Conservation (phyloP, 1,284 basidiomycete genomes). For the Peniophora sp. region DNA sequence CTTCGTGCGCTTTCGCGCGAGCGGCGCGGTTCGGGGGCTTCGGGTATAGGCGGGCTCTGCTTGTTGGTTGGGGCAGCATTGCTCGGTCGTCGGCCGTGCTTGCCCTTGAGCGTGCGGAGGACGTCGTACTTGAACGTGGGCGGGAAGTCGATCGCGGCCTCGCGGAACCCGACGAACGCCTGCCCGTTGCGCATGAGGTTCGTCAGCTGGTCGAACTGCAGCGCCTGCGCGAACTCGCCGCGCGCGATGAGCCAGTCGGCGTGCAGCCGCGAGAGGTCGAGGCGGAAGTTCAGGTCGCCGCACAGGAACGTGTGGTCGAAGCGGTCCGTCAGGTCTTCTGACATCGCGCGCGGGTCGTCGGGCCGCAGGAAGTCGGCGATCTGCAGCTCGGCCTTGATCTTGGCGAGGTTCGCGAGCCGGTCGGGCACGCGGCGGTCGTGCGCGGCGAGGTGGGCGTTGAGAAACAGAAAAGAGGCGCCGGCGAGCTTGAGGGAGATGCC, state of each 20-base stretch:
- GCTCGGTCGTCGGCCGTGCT: conserved; percentile 29
- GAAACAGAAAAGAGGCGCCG: conserved; percentile 68
- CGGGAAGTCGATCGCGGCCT: conserved; percentile 65
- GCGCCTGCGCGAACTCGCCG: conserved; percentile 62
- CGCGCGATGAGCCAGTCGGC: conserved; percentile 54
- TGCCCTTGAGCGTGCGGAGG: conserved; percentile 36
- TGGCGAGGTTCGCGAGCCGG: conserved; percentile 61
- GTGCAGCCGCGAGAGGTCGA: conserved; percentile 66
- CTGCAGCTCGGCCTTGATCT: conserved; percentile 67
- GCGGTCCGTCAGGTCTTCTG: conserved; percentile 74
- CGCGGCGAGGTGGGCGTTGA: conserved; percentile 86
- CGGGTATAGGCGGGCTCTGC: conserved; percentile 28
- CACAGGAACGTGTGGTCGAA: conserved; percentile 81
- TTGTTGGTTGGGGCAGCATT: conserved; percentile 18
- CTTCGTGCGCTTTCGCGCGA: conserved; percentile 21
- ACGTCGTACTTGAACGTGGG: conserved; percentile 87
- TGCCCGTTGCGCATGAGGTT: conserved; percentile 56
- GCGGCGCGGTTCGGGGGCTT: conserved; percentile 24
- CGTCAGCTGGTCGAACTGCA: conserved; percentile 75
- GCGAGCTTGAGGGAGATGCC: conserved; percentile 76
- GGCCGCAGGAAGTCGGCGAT: conserved; percentile 60
- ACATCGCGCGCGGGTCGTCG: conserved; percentile 53
- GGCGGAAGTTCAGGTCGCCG: conserved; percentile 75
- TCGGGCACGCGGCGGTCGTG: conserved; percentile 67
- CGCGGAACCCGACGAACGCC: conserved; percentile 64